Evolutionary conservation across 2,329 filamentous ascomycete genomes (phyloP).

Genomic region (Pyricularia grisea): DNA sequence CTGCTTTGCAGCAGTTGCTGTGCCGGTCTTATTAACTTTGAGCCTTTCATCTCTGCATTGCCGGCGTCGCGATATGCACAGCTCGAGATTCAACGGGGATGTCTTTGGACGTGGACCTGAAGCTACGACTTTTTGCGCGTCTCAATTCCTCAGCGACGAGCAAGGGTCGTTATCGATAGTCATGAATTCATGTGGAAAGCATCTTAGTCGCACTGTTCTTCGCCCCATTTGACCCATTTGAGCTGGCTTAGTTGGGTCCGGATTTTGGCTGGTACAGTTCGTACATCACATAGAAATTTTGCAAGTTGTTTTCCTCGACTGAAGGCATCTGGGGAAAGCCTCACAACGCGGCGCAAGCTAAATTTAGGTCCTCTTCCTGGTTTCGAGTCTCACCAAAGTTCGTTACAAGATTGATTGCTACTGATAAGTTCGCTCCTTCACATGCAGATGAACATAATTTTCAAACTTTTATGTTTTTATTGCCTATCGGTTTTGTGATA

Average conservation of each 20-base stretch:
- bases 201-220: background rate
- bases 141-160: background rate
- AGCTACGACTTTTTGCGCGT: constrained; percentile 2
- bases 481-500: background rate
- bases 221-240: background rate
- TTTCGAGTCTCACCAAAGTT: too few relatives aligned
- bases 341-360: too few relatives aligned
- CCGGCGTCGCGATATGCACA: background rate
- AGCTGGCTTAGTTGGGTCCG: too few relatives aligned
- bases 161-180: background rate
- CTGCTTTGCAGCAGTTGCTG: constrained; percentile 19
- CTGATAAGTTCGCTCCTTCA: too few relatives aligned
- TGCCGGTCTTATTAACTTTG: constrained; percentile 25
- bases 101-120: background rate
- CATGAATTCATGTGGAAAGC: background rate
- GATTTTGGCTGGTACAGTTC: too few relatives aligned
- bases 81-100: background rate
- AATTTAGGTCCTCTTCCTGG: too few relatives aligned
- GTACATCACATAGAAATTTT: too few relatives aligned
- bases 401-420: too few relatives aligned
- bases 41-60: constrained; percentile 21
- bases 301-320: too few relatives aligned
- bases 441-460: too few relatives aligned
- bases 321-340: too few relatives aligned
- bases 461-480: background rate